Base-by-base conservation (phyloP, 1,139 yeast genomes). In the Candida sp. region DNA sequence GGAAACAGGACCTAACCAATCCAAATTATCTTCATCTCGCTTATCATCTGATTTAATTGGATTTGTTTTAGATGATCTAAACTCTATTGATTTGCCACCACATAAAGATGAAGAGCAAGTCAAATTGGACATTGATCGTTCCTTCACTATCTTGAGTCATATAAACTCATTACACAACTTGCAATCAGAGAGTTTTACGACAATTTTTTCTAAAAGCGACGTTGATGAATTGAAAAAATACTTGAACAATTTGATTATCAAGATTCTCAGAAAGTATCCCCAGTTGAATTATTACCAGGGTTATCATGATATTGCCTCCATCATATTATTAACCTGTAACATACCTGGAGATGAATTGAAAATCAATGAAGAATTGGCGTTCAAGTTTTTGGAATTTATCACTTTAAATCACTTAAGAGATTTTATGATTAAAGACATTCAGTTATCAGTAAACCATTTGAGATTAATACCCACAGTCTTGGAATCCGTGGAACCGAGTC, bases 251-350 rank as follows among this genome's bases (percentile, higher is more conserved):
- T 54, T 87, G 27, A 77, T 90, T 6, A 63, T 77, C 9, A 68
- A 72, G 22, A 69, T 89, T 2, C 67, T 93, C 22, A 63, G 89
- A 29, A 73, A 72, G 29, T 71, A 84, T 53, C 91, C 91, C 0
- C 55, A 63, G 7, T 67, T 91, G 38, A 70, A 79, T 46, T 93
- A 93, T 61, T 93, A 89, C 59, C 99, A 93, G 63, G 99, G 99
- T 0, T 89, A 78, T 58, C 98, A 93, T 63, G 98, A 93, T 57
- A 70, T 91, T 33, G 91, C 90, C 2, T 77, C 87, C 41, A 74
- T 87, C 7, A 67, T 87, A n/a, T 65, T 86, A 21, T 55, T 84
- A 21, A 77, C 84, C 0, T 79, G 80, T 53, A 68, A 64, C 11
- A 38, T 35, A 11, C 50, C 48, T 4, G 41, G 43, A 27, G 42